phyloP scores from a whole-genome alignment of 805 yeast species.

The Cyberlindnera nakhonratchasimensis region DNA sequence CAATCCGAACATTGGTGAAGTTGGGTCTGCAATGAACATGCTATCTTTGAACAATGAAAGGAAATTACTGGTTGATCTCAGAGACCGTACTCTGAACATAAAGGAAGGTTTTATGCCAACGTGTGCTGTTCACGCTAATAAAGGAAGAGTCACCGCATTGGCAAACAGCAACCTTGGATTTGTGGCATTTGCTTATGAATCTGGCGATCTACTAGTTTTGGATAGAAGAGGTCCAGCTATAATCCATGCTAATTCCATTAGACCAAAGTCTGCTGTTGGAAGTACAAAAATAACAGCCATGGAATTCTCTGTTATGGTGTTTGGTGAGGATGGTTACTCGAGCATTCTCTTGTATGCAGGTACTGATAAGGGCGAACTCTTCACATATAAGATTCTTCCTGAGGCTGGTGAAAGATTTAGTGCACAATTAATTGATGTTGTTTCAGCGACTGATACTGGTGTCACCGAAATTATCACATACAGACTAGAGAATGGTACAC shows the following conservation, averaged over 20 bases:
- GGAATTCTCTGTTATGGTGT: constrained; percentile 71
- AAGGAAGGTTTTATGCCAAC: constrained; percentile 63
- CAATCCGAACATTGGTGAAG: constrained; percentile 34
- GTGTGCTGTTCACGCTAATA: constrained; percentile 41
- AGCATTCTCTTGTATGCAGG: constrained; percentile 76
- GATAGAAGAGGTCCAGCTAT: constrained; percentile 81
- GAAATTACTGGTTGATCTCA: constrained; percentile 43
- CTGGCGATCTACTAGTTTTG: constrained; percentile 70
- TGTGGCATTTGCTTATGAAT: constrained; percentile 71
- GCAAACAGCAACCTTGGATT: constrained; percentile 77
- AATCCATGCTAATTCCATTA: constrained; percentile 42
- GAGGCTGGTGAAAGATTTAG: constrained; percentile 56
- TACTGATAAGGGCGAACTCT: constrained; percentile 67
- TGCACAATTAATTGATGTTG: constrained; percentile 47
- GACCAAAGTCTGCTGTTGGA: constrained; percentile 23
- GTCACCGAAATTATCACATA: constrained; percentile 57
- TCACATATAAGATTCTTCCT: constrained; percentile 65
- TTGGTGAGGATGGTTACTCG: constrained; percentile 64
- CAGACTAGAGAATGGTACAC: constrained; percentile 54
- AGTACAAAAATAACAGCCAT: constrained; percentile 48
- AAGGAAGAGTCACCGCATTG: constrained; percentile 55
- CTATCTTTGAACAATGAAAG: constrained; percentile 29
- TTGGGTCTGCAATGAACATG: constrained; percentile 30
- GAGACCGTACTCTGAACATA: constrained; percentile 49
- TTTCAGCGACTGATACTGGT: constrained; percentile 45